phyloP scores from a whole-genome alignment of 208 protist species.

The Angomonas deanei region DNA sequence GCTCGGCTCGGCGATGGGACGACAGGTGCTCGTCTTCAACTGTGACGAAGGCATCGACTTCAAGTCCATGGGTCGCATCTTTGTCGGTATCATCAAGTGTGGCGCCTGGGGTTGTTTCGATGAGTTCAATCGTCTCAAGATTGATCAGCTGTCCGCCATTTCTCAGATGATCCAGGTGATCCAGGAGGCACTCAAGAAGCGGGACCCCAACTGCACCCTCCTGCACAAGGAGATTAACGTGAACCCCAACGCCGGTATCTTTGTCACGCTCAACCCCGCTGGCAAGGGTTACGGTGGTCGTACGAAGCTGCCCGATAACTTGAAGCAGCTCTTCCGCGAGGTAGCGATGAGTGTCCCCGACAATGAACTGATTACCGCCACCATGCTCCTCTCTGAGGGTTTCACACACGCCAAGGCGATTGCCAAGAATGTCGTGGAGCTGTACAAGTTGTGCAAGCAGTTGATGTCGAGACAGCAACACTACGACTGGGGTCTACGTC shows the following conservation, averaged over 20 bases:
- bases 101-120: constrained; percentile 94
- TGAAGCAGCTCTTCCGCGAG: constrained; percentile 97
- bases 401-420: constrained; percentile 83
- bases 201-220: constrained; percentile 71
- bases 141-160: constrained; percentile 93
- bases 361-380: constrained; percentile 93
- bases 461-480: constrained; percentile 96
- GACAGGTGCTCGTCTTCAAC: constrained; percentile 95
- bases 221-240: constrained; percentile 69
- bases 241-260: constrained; percentile 89
- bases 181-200: constrained; percentile 86
- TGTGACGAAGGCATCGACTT: constrained; percentile 95
- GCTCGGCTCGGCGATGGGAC: constrained; percentile 87
- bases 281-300: constrained; percentile 96
- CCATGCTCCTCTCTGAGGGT: constrained; percentile 89
- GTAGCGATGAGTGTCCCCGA: constrained; percentile 98
- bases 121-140: constrained; percentile 94
- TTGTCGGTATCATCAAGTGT: constrained; percentile 92
- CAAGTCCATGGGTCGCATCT: constrained; percentile 92
- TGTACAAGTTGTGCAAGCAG: constrained; percentile 93
- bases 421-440: constrained; percentile 85
- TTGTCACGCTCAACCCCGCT: constrained; percentile 97
- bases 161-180: constrained; percentile 94
- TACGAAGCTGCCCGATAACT: constrained; percentile 97
- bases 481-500: constrained; percentile 97